phyloP scores from a whole-genome alignment of 2,329 filamentous ascomycete genomes.

The Chaetomium sp. region DNA sequence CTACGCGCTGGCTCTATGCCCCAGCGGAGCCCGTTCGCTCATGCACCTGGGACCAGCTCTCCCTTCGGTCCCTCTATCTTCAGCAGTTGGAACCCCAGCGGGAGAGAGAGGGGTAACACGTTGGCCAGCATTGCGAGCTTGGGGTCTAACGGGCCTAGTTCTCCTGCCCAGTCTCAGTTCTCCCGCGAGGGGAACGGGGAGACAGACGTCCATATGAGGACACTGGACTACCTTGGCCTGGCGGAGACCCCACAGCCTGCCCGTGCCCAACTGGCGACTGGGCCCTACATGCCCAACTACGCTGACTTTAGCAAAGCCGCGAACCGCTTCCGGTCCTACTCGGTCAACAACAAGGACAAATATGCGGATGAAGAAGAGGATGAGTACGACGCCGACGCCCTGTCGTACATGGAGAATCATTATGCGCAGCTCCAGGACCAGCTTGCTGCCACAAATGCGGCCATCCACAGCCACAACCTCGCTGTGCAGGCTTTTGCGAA shows the following conservation, averaged over 20 bases:
- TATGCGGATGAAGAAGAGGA: slow-evolving; percentile 87
- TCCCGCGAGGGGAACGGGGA: slow-evolving; percentile 80
- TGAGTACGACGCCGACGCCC: slow-evolving; percentile 53
- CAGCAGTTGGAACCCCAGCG: slow-evolving; percentile 70
- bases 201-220: slow-evolving; percentile 80
- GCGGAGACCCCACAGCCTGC: slow-evolving; percentile 85
- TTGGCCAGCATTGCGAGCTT: slow-evolving; percentile 78
- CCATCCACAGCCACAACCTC: slow-evolving; percentile 85
- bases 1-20: slow-evolving; percentile 91
- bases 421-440: slow-evolving; percentile 58
- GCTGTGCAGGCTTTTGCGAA: slow-evolving; percentile 88
- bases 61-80: slow-evolving; percentile 90
- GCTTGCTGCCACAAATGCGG: slow-evolving; percentile 57
- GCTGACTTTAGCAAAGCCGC: slow-evolving; percentile 69
- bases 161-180: slow-evolving; percentile 78
- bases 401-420: slow-evolving; percentile 48
- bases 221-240: slow-evolving; percentile 89
- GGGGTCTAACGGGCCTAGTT: slow-evolving; percentile 82
- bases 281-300: slow-evolving; percentile 66
- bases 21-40: slow-evolving; percentile 65
- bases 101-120: slow-evolving; percentile 78
- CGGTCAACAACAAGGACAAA: slow-evolving; percentile 96
- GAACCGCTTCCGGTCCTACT: slow-evolving; percentile 92
- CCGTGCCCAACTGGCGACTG: slow-evolving; percentile 63
- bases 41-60: slow-evolving; percentile 46